These are phyloP conservation scores for Fomitopsis palustris DNA, from an alignment of 1,284 basidiomycete genomes.

Conservation along the genomic window DNA sequence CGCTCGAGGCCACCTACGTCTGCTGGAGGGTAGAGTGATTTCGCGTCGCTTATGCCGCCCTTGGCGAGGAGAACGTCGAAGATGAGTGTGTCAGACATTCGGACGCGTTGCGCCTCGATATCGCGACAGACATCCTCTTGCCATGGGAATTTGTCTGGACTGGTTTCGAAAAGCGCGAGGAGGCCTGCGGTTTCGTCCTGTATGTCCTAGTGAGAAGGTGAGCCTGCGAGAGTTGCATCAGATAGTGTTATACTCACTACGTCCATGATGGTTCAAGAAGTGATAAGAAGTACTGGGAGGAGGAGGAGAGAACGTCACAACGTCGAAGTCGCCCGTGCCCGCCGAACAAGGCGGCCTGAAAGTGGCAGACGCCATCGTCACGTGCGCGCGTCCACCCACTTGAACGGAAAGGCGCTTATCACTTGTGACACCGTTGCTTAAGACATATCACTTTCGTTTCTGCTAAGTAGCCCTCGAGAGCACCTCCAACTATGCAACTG, in stretches of 20 bases:
- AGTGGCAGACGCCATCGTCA: neutral
- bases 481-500: too few species aligned
- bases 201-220: neutral
- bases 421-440: too few species aligned
- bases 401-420: too few species aligned
- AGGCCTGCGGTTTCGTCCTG: slow-evolving; percentile 1
- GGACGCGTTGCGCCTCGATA: slow-evolving; percentile 59
- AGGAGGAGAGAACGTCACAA: neutral
- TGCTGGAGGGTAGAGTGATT: slow-evolving; percentile 64
- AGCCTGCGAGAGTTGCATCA: neutral
- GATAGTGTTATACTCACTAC: neutral
- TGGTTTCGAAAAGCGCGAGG: slow-evolving; percentile 36
- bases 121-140: slow-evolving; percentile 40
- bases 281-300: neutral
- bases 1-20: slow-evolving; percentile 46
- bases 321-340: neutral
- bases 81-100: slow-evolving; percentile 60
- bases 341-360: neutral
- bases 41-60: slow-evolving; percentile 56
- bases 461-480: too few species aligned
- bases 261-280: neutral
- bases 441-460: too few species aligned
- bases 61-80: slow-evolving; percentile 69
- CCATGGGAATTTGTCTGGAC: slow-evolving; percentile 47
- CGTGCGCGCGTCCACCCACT: neutral